Base-by-base conservation (phyloP, 305 asterid species). In the Salvia sclarea region DNA sequence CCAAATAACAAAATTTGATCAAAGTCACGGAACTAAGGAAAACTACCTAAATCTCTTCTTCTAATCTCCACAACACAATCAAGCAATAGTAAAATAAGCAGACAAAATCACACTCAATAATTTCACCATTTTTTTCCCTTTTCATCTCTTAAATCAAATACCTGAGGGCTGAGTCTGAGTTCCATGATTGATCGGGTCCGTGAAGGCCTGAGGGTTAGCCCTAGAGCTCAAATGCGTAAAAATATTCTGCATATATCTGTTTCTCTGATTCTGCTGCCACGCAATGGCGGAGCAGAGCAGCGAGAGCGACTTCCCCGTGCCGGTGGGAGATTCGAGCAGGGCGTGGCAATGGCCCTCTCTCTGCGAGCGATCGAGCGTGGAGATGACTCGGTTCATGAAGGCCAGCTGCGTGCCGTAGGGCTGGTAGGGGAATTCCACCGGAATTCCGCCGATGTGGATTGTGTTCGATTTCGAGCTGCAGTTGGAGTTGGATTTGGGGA, bases 291-390 rank as follows among this genome's bases (percentile, higher is more conserved):
- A 88, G 79, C 98, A 93, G 10, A 93, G 97, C 61, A 93, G 85
- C 33, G 98, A 90, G 2, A 90, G 86, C 2, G 98, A 78, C 68
- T 93, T 93, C 14, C 98, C 98, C 0, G 98, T 93, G 17, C 98
- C 98, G 8, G 98, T 93, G 1, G 98, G 98, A 10, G 97, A 93
- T 69, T 93, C 97, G 17, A 93, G 97, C 72, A 93, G 81, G 70
- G 98, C 97, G 76, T 93, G 95, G 71, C 85, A 81, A 54, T 75
- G 86, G 7, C 95, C 91, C 0, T 93, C 98, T 22, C 86, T 78
- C 72, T 63, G 73, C 2, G 96, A 79, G 41, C 95, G 82, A 53
- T 93, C 96, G 38, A 93, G 86, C 2, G 97, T 93, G 13, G 94
- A 83, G 31, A 93, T 90, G 17, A 93, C 95, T 52, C 96, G 80